These are phyloP conservation scores for Globisporangium alternatum DNA, from an alignment of 352 stramenopile genomes.

Conservation along the genomic window DNA sequence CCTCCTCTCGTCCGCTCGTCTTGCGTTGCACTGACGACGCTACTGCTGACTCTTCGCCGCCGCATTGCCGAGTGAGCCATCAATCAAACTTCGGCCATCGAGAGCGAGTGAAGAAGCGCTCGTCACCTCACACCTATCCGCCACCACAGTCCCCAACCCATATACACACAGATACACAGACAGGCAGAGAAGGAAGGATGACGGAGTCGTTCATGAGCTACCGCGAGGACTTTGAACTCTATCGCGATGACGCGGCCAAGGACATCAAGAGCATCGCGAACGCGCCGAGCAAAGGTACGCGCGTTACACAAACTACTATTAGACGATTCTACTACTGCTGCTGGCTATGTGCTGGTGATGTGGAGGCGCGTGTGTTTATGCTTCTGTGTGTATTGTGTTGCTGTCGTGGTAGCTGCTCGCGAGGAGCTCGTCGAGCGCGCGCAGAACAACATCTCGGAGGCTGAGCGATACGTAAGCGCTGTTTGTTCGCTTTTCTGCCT, in stretches of 20 bases:
- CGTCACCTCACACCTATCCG: neutral
- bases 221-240: conserved; percentile 85
- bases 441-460: conserved; percentile 69
- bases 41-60: neutral
- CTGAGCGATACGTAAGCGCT: conserved; percentile 61
- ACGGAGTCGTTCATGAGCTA: conserved; percentile 79
- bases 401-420: conserved; percentile 27
- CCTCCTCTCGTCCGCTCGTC: neutral
- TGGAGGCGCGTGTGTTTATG: neutral
- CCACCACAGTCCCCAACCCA: neutral
- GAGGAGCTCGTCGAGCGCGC: conserved; percentile 51
- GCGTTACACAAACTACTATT: neutral
- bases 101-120: neutral
- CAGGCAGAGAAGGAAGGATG: conserved; percentile 26
- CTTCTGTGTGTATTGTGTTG: conserved; percentile 5
- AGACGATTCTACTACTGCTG: neutral
- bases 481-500: neutral
- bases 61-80: neutral
- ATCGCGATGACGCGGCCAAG: conserved; percentile 67
- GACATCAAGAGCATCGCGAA: conserved; percentile 67
- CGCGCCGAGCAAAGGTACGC: conserved; percentile 27
- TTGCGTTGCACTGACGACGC: neutral
- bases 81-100: neutral
- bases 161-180: neutral
- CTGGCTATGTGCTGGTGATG: too few species aligned